phyloP scores from a whole-genome alignment of 2,329 filamentous ascomycete species.

The Aspergillus tamarii region DNA sequence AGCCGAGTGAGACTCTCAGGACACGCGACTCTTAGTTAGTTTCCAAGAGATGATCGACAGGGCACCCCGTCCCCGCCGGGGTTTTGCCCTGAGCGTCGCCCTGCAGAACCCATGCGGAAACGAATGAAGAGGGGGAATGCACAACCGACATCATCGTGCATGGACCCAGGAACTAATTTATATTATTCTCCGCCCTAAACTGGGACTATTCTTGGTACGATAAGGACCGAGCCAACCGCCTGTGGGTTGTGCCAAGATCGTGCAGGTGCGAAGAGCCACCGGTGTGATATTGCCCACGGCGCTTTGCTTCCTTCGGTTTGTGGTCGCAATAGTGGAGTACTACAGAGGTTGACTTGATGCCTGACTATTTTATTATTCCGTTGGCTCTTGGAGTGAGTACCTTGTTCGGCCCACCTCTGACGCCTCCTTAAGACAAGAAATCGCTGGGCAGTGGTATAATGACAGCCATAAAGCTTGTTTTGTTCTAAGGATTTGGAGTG shows the following conservation, averaged over 20 bases:
- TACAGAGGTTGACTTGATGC: not conserved
- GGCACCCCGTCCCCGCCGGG: not conserved
- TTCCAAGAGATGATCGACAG: not conserved
- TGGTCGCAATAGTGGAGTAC: not conserved
- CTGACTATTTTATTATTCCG: not conserved
- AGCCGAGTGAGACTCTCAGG: not conserved
- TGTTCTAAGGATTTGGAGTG: no score
- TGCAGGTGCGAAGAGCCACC: not conserved
- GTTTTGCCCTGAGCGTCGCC: slow-evolving; percentile 2
- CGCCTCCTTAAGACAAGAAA: not conserved
- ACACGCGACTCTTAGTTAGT: not conserved
- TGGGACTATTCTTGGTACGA: not conserved
- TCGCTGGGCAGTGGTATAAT: not conserved
- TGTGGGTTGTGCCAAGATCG: not conserved
- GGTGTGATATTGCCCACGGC: not conserved
- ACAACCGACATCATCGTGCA: slow-evolving; percentile 2
- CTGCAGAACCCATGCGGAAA: not conserved
- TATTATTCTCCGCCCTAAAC: not conserved
- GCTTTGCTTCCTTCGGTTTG: not conserved
- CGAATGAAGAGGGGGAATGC: not conserved
- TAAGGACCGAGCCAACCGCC: not conserved
- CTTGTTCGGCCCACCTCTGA: not conserved
- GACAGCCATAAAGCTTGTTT: slow-evolving; percentile 1
- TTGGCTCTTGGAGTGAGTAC: no score
- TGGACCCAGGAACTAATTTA: not conserved